Evolutionary conservation across 208 protist species (phyloP), one percentile per base, ranked within the genome.

Genomic region (Acanthamoeba polyphaga): DNA sequence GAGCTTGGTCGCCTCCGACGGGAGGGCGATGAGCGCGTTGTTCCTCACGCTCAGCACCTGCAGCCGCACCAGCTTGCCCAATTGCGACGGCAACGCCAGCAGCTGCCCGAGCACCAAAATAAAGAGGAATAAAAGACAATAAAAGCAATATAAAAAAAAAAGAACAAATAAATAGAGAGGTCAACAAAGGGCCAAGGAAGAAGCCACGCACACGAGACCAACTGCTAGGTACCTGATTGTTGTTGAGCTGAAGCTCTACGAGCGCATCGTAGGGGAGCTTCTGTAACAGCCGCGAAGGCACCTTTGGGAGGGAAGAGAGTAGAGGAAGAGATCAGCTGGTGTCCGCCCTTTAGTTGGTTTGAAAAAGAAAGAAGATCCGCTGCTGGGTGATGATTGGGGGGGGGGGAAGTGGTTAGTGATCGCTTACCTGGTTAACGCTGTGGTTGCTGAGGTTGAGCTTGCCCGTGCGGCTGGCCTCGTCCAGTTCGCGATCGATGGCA

Each of bases 1-100:
- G 32, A 93, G 62, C 38, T 93, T 93, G 55, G 60, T 58, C 19
- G 74, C 19, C 34, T 93, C 88, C 27, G 88, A 51, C 5, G 88
- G 88, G n/a, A 93, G 62, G n/a, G 88, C 66, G 62, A 93, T 76
- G 24, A 93, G 88, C 15, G 53, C 88, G 66, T 93, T 93, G 34
- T 46, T 62, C 43, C 62, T 74, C 55, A 93, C 60, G 17, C 88
- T 46, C 32, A 93, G 38, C 88, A 93, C 88, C 43, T 76, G 29
- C 32, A 93, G 43, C 15, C 38, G 5, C 22, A 19, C n/a, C 58
- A 93, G 49, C 88, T 68, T 51, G 58, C 88, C 62, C 38, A 76
- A 32, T 46, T 93, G n/a, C 15, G 51, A 32, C 15, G 88, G 88
- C 88, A 93, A 34, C 60, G 60, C 88, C 88, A 93, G 17, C 66